These are phyloP conservation scores for Domatiomyces catenatus DNA, from an alignment of 2,329 filamentous ascomycete genomes.

Conservation along the genomic window DNA sequence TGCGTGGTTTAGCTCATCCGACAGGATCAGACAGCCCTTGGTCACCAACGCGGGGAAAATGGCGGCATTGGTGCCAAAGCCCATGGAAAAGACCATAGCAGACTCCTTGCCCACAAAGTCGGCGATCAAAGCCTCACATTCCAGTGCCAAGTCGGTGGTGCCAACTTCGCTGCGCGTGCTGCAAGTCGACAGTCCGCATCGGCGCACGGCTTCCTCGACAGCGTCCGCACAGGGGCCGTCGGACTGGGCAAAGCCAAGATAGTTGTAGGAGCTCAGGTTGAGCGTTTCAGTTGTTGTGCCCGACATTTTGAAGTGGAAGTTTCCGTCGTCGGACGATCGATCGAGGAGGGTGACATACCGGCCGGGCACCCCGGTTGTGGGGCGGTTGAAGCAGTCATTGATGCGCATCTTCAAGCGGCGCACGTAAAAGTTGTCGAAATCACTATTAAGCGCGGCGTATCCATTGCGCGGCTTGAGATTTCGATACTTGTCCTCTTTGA, in stretches of 20 bases:
- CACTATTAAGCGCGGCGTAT: slow-evolving; percentile 88
- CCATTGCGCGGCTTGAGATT: slow-evolving; percentile 71
- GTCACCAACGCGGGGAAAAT: slow-evolving; percentile 83
- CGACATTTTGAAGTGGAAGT: slow-evolving; percentile 73
- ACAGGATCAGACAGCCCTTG: slow-evolving; percentile 88
- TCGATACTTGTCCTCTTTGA: slow-evolving; percentile 73
- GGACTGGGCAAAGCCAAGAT: slow-evolving; percentile 93
- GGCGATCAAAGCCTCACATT: slow-evolving; percentile 82
- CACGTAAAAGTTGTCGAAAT: slow-evolving; percentile 98
- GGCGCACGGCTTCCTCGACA: slow-evolving; percentile 69
- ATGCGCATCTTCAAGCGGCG: slow-evolving; percentile 83
- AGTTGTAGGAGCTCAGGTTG: slow-evolving; percentile 99
- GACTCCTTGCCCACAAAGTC: slow-evolving; percentile 86
- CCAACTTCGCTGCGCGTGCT: slow-evolving; percentile 73
- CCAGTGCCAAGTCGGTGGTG: slow-evolving; percentile 70
- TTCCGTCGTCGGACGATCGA: slow-evolving; percentile 79
- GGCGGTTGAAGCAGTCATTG: slow-evolving; percentile 90
- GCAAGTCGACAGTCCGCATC: slow-evolving; percentile 68
- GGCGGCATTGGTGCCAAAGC: slow-evolving; percentile 88
- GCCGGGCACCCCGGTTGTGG: slow-evolving; percentile 83
- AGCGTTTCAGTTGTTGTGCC: slow-evolving; percentile 87
- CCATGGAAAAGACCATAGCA: slow-evolving; percentile 98
- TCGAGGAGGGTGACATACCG: slow-evolving; percentile 87
- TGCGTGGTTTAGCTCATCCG: slow-evolving; percentile 93
- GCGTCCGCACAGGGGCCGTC: slow-evolving; percentile 91